These are phyloP conservation scores for Russula brevipes DNA, from an alignment of 768 basidiomycete genomes.

Conservation along the genomic window DNA sequence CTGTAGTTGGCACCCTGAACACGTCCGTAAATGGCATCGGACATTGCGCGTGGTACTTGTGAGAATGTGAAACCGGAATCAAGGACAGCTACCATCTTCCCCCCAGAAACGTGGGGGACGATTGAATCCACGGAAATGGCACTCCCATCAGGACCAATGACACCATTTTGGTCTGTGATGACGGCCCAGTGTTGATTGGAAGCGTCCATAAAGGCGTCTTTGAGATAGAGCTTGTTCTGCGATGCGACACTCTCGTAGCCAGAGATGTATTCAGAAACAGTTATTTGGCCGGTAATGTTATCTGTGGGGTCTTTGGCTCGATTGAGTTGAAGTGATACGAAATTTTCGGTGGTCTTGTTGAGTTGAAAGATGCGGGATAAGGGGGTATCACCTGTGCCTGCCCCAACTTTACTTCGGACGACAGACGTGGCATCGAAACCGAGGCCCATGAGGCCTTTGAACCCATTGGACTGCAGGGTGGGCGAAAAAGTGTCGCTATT, in stretches of 20 bases:
- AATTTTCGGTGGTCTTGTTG: conserved; percentile 52
- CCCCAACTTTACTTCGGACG: conserved; percentile 52
- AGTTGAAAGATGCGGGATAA: conserved; percentile 63
- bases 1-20: conserved; percentile 70
- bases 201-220: conserved; percentile 52
- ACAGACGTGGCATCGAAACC: conserved; percentile 72
- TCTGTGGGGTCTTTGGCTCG: conserved; percentile 52
- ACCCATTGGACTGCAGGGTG: conserved; percentile 55
- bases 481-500: conserved; percentile 60
- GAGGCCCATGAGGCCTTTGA: conserved; percentile 68
- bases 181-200: conserved; percentile 81
- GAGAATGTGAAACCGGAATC: conserved; percentile 70
- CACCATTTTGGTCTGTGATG: conserved; percentile 58
- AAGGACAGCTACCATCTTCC: conserved; percentile 65
- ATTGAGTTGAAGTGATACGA: conserved; percentile 62
- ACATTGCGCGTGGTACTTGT: conserved; percentile 68
- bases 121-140: conserved; percentile 57
- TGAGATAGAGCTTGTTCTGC: conserved; percentile 62
- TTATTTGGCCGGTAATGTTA: conserved; percentile 56
- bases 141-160: conserved; percentile 73
- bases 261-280: conserved; percentile 58
- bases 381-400: conserved; percentile 48
- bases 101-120: conserved; percentile 59
- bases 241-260: conserved; percentile 55
- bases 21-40: conserved; percentile 77